Base-by-base conservation (phyloP, 2,329 filamentous ascomycete species). In the Aaosphaeria pasadenensis region DNA sequence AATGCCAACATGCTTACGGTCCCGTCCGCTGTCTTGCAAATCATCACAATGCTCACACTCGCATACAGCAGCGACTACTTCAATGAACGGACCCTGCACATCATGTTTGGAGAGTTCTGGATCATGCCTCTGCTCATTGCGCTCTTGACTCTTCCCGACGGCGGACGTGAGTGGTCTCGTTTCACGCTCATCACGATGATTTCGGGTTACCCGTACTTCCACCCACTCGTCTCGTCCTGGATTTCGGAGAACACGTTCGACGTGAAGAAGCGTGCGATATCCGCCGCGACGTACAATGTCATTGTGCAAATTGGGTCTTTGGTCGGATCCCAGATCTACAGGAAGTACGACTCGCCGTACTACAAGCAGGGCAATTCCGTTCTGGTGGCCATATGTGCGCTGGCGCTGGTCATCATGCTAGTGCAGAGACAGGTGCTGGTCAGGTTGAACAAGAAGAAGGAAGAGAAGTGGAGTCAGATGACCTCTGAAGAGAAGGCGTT, bases 161-260 rank as follows among this genome's bases (percentile, higher is more conserved):
- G 58, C 13, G 61, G 66, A 7, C 64, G 59, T 24, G 68, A 66
- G 44, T 73, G 72, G 71, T 61, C 59, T 5, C 63, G 62, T 13
- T 76, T 69, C 55, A 59, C 63, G 5, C 55, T 73, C 38, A 67
- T 69, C 32, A 69, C 67, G 6, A 53, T 75, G 35, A 57, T 74
- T 9, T 68, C 65, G 7, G 69, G 65, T 0, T 66, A 73, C 33
- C 71, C 72, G 33, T 36, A 36, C n/a, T 0, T 75, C 73, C 77
- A 85, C 57, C 80, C 83, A 0, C 79, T 85, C 30, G 67, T 83
- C 2, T 83, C 85, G 0, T 82, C 77, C 0, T 79, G 82, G 66
- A 83, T 78, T 1, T 83, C 80, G 3, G 76, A 82, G 44, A 87
- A 87, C 58, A 79, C 82, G 2, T 83, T 84, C 52, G 75, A 78